Percentiles rank a stretch among this genome's conserved stretches.
phyloP scores from a whole-genome alignment of 208 protist species.

The Herpetomonas tarakana region DNA sequence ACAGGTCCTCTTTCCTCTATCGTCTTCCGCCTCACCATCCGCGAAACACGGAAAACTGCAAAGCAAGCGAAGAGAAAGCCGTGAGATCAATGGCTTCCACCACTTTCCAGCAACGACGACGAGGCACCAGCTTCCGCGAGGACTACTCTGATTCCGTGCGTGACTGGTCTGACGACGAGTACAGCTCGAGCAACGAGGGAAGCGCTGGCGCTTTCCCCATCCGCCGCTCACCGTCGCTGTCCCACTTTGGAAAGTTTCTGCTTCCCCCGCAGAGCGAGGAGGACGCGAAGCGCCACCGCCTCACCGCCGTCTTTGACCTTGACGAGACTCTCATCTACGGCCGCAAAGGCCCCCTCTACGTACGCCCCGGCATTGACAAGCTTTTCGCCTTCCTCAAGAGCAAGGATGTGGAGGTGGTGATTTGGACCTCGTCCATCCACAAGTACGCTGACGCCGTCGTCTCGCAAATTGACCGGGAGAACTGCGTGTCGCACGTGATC shows the following conservation, averaged over 20 bases:
- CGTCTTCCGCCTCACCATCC: no score
- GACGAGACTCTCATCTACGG: constrained; percentile 92
- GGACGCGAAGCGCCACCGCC: constrained; percentile 15
- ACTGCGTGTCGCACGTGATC: constrained; percentile 67
- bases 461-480: constrained; percentile 66
- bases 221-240: background rate
- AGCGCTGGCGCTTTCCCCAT: background rate
- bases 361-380: constrained; percentile 74
- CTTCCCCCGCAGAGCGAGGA: constrained; percentile 2
- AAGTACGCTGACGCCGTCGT: constrained; percentile 87
- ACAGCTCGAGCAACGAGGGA: background rate
- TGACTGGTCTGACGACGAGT: constrained; percentile 4
- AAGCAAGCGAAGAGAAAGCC: no score
- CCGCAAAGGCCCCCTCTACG: constrained; percentile 83
- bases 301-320: constrained; percentile 90
- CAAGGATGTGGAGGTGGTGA: constrained; percentile 77
- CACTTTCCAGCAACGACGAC: background rate
- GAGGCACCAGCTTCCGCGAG: background rate
- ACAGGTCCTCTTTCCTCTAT: no score
- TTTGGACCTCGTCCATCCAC: constrained; percentile 85
- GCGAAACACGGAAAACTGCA: no score
- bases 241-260: background rate
- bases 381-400: constrained; percentile 74
- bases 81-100: no score
- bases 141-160: background rate